Base-by-base conservation (phyloP, 495 filamentous ascomycete genomes). In the Xylaria acuta region DNA sequence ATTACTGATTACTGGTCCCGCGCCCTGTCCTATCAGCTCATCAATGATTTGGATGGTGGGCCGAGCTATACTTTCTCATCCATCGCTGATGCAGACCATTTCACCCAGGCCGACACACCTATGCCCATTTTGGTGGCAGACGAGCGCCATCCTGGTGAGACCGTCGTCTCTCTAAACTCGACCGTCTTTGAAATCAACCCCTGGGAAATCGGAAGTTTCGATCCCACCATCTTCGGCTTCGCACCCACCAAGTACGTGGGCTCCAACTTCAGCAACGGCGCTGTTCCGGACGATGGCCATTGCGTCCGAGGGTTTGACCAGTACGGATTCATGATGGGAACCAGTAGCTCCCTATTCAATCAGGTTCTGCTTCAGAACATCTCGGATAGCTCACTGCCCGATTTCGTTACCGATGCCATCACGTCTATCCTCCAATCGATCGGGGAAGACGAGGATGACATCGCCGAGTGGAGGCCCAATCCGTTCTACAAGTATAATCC, bases 301-400 rank as follows among this genome's bases (percentile, higher is more conserved):
- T 98, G 95, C 78, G 85, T 97, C 4, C 79, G 82, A 9, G 95
- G 95, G 5, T 97, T 93, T 75, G 95, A 98, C 83, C 94, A 94
- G 76, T 88, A 86, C 54, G 94, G 94, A 30, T 98, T 87, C 79
- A 82, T 97, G 41, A 94, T 97, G 88, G 96, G 95, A 41, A 97
- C 95, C 0, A 95, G 92, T n/a, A 93, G 91, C 25, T 91, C 91
- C 12, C 87, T 98, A 41, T 98, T 98, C 90, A 98, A 98, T 82
- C 67, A 76, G 65, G 86, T 91, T 80, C 75, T 96, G 2, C 85
- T 94, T 0, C 77, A 89, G 47, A 84, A 93, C 72, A 74, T 83
- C 71, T 78, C 80, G 81, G 86, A 71, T 51, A 86, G 12, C 76
- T 79, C 32, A 78, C 16, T 95, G 4, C 90, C 91, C 0, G 69